These are phyloP conservation scores for Wickerhamiella musiphila DNA, from an alignment of 805 yeast species.

Conservation along the genomic window DNA sequence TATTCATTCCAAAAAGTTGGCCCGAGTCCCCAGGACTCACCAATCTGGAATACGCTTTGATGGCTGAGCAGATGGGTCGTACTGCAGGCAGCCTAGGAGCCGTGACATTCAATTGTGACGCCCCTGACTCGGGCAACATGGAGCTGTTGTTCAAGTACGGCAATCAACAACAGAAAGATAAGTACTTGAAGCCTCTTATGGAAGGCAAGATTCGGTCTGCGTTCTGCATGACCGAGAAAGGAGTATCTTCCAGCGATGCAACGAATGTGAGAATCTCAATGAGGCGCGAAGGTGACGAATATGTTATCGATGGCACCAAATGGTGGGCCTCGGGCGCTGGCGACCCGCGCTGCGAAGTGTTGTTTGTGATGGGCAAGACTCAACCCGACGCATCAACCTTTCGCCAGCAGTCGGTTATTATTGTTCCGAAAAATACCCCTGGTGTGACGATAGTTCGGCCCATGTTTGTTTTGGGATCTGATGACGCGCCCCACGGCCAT, in stretches of 20 bases:
- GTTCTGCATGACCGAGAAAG: conserved; percentile 47
- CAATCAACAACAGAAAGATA: conserved; percentile 27
- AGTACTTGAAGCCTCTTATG: conserved; percentile 36
- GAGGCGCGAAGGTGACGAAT: conserved; percentile 26
- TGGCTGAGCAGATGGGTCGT: conserved; percentile 46
- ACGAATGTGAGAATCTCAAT: conserved; percentile 37
- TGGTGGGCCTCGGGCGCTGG: conserved; percentile 64
- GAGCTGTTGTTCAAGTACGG: conserved; percentile 26
- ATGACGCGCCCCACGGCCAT: conserved; percentile 61
- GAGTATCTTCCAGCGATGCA: conserved; percentile 44
- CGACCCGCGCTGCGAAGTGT: conserved; percentile 39
- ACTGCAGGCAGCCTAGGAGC: conserved; percentile 31
- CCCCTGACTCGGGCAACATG: conserved; percentile 56
- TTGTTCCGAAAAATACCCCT: conserved; percentile 34
- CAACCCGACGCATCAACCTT: conserved; percentile 21
- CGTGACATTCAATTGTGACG: conserved; percentile 40
- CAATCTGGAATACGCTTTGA: conserved; percentile 45
- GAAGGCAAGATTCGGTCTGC: conserved; percentile 42
- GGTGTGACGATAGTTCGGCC: conserved; percentile 38
- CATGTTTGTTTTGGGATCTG: conserved; percentile 38
- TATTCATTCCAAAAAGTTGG: conserved; percentile 35
- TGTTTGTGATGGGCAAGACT: conserved; percentile 39
- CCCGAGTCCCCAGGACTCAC: conserved; percentile 39
- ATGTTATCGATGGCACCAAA: conserved; percentile 40
- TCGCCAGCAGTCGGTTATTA: conserved; percentile 38